Percentiles rank a stretch among this genome's conserved stretches.
Conservation (phyloP, 176 grass and related monocot species). For the Oryza meyeriana region DNA sequence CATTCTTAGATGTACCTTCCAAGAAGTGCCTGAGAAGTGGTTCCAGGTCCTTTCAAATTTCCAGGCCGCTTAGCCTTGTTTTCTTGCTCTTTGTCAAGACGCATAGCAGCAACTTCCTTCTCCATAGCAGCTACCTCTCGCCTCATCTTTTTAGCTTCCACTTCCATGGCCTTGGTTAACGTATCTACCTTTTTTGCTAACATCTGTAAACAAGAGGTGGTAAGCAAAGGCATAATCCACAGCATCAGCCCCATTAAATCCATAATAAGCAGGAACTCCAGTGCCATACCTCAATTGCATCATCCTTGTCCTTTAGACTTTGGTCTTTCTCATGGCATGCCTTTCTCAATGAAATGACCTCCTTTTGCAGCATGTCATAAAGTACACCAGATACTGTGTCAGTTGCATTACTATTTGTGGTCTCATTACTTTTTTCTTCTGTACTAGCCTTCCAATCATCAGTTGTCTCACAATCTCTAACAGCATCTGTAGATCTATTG, state of each 20-base stretch:
- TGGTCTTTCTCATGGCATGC: slow-evolving; percentile 89
- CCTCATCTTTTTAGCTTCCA: slow-evolving; percentile 97
- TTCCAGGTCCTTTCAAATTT: slow-evolving; percentile 65
- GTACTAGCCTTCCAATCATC: slow-evolving; percentile 47
- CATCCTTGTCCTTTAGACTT: slow-evolving; percentile 88
- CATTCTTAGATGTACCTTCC: slow-evolving; percentile 51
- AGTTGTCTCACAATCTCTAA: slow-evolving; percentile 40
- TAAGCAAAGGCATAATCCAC: not conserved
- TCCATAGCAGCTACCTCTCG: slow-evolving; percentile 81
- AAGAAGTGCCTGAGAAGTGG: slow-evolving; percentile 46
- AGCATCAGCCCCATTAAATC: not conserved
- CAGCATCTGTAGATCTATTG: slow-evolving; percentile 58
- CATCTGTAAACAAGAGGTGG: slow-evolving; percentile 48
- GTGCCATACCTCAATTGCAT: slow-evolving; percentile 82
- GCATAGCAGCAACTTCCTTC: slow-evolving; percentile 83
- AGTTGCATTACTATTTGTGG: slow-evolving; percentile 39
- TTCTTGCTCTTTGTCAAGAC: slow-evolving; percentile 78
- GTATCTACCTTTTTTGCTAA: slow-evolving; percentile 90
- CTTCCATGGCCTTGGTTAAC: slow-evolving; percentile 91
- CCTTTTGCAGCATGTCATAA: slow-evolving; percentile 94
- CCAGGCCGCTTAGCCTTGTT: slow-evolving; percentile 61
- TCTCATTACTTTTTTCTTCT: slow-evolving; percentile 54
- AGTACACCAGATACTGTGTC: slow-evolving; percentile 81
- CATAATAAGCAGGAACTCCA: slow-evolving; percentile 11
- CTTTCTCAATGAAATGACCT: slow-evolving; percentile 83